Evolutionary conservation across 2,329 filamentous ascomycete genomes (phyloP).

Genomic region (Pestalotiopsis sp.): DNA sequence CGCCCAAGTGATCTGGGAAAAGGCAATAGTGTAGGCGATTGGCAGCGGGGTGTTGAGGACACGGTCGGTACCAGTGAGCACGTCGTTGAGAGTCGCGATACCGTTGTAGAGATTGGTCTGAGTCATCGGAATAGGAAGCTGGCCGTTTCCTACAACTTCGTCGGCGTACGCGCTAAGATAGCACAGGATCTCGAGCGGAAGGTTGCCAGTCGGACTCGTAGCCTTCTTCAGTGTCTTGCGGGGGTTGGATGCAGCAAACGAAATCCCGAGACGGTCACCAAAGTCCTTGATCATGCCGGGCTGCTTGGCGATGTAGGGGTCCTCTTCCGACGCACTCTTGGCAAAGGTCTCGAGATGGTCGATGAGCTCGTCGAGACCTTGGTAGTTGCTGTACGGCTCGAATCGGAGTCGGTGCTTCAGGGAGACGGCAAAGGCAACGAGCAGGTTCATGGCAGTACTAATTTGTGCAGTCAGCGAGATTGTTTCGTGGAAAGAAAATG

Average conservation of each 20-base stretch:
- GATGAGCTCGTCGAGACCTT: slow-evolving; percentile 71
- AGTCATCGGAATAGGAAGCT: slow-evolving; percentile 59
- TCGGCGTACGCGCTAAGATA: slow-evolving; percentile 72
- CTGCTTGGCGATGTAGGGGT: slow-evolving; percentile 43
- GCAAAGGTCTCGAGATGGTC: slow-evolving; percentile 78
- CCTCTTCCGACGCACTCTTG: slow-evolving; percentile 49
- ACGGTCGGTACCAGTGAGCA: slow-evolving; percentile 73
- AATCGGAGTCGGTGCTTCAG: slow-evolving; percentile 85
- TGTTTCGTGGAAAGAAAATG: background rate
- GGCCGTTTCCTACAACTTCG: slow-evolving; percentile 57
- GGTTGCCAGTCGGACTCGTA: slow-evolving; percentile 74
- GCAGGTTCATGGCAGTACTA: slow-evolving; percentile 72
- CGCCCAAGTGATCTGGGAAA: slow-evolving; percentile 84
- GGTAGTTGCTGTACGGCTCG: slow-evolving; percentile 78
- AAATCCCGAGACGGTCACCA: slow-evolving; percentile 76
- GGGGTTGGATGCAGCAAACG: slow-evolving; percentile 78
- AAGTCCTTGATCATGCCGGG: slow-evolving; percentile 60
- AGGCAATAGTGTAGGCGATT: slow-evolving; percentile 81
- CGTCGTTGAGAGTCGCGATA: slow-evolving; percentile 70
- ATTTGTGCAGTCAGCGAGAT: background rate
- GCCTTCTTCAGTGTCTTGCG: slow-evolving; percentile 76
- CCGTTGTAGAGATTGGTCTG: slow-evolving; percentile 64
- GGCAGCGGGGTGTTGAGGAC: slow-evolving; percentile 83
- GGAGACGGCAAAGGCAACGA: slow-evolving; percentile 76
- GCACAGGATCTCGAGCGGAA: slow-evolving; percentile 80